These are phyloP conservation scores for Dryadomyces quercivorus DNA, from an alignment of 2,329 filamentous ascomycete species.

Conservation along the genomic window DNA sequence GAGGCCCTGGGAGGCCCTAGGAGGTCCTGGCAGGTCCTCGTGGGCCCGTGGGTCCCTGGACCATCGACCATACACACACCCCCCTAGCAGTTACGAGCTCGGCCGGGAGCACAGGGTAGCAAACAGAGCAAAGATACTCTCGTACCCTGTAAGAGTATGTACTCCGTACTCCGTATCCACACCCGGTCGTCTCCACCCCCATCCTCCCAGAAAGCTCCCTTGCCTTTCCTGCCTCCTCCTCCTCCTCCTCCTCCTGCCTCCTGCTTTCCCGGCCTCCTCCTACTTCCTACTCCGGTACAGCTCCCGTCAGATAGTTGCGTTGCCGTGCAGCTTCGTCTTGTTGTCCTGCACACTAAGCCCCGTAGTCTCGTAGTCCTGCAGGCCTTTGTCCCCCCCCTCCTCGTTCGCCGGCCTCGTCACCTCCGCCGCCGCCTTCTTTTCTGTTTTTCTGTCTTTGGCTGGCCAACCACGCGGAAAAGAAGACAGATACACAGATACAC, in stretches of 20 bases:
- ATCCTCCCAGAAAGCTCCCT: not conserved
- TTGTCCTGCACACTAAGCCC: not conserved
- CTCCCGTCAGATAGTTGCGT: not conserved
- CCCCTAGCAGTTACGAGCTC: too few relatives aligned
- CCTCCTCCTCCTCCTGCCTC: not conserved
- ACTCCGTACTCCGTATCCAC: not conserved
- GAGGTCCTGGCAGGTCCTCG: too few relatives aligned
- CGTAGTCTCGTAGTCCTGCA: constrained; percentile 3
- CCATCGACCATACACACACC: too few relatives aligned
- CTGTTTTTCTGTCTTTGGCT: not conserved
- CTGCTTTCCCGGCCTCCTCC: not conserved
- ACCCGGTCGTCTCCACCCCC: not conserved
- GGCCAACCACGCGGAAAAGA: not conserved
- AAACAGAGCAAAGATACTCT: too few relatives aligned
- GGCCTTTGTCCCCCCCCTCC: not conserved
- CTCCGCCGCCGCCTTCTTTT: not conserved
- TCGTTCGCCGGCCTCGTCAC: not conserved
- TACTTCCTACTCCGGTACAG: not conserved
- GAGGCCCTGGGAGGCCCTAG: too few relatives aligned
- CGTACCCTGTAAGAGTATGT: not conserved
- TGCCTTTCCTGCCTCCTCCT: not conserved
- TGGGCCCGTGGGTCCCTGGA: too few relatives aligned
- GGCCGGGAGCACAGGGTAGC: too few relatives aligned
- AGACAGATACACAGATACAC: too few relatives aligned
- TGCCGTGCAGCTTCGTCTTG: constrained; percentile 7